phyloP scores from a whole-genome alignment of 1,284 basidiomycete genomes.

The Fomes fomentarius region DNA sequence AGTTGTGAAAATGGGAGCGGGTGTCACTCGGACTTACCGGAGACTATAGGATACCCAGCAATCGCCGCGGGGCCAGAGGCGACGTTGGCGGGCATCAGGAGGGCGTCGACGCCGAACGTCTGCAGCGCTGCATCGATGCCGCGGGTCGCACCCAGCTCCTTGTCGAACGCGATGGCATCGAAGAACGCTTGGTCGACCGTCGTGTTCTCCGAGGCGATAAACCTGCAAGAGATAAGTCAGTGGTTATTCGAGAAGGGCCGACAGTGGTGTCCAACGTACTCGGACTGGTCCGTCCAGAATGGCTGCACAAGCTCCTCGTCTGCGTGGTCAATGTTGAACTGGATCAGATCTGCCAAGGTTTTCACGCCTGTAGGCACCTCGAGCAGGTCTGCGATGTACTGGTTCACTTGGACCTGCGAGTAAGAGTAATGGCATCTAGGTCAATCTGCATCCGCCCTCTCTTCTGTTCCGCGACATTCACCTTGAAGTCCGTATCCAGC shows the following conservation, averaged over 20 bases:
- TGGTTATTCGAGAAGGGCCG: no score
- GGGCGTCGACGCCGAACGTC: slow-evolving; percentile 51
- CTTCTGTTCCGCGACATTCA: slow-evolving; percentile 15
- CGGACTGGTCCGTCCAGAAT: slow-evolving; percentile 43
- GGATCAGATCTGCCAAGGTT: slow-evolving; percentile 44
- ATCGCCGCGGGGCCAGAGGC: slow-evolving; percentile 43
- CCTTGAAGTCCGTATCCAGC: slow-evolving; percentile 46
- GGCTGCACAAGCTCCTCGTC: slow-evolving; percentile 43
- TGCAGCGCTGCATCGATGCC: slow-evolving; percentile 51
- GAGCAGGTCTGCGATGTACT: slow-evolving; percentile 37
- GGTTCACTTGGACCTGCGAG: slow-evolving; percentile 37
- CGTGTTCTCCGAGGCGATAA: slow-evolving; percentile 41
- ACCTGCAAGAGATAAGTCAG: no score
- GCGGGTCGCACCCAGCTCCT: slow-evolving; percentile 40
- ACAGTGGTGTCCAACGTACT: slow-evolving; percentile 31
- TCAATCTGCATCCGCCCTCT: neutral
- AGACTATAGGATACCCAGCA: slow-evolving; percentile 62
- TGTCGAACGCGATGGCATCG: slow-evolving; percentile 39
- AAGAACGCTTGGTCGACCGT: slow-evolving; percentile 41
- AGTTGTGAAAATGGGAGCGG: neutral
- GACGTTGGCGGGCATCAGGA: slow-evolving; percentile 58
- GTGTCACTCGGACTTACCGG: slow-evolving; percentile 39
- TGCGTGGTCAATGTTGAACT: slow-evolving; percentile 45
- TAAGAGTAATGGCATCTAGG: neutral
- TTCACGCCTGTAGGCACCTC: slow-evolving; percentile 41